Conservation (phyloP, 139 green algal genomes). For the Pseudopediastrum boryanum region DNA sequence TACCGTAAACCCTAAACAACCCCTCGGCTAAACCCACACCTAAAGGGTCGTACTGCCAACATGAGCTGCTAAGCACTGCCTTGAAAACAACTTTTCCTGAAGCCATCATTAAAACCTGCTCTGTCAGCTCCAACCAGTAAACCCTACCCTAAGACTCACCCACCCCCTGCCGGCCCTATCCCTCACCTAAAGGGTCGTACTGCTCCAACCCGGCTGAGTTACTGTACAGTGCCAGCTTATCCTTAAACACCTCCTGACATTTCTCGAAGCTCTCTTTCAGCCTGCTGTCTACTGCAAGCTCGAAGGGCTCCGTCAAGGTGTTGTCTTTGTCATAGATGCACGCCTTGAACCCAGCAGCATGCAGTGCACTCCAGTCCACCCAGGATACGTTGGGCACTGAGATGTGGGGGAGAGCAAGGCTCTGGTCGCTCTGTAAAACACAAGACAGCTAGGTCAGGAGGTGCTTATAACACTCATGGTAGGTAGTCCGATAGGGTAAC, state of each 20-base stretch:
- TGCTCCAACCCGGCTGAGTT: conserved; percentile 93
- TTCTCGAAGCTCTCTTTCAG: conserved; percentile 48
- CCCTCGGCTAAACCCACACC: background rate
- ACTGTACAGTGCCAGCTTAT: conserved; percentile 79
- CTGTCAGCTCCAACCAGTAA: no score
- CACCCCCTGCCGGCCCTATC: no score
- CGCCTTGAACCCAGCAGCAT: conserved; percentile 76
- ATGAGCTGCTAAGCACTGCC: background rate
- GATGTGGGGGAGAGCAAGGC: conserved; percentile 77
- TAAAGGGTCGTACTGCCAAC: background rate
- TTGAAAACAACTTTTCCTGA: no score
- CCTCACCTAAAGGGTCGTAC: conserved; percentile 86
- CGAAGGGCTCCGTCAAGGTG: conserved; percentile 89
- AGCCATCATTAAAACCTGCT: no score
- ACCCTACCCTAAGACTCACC: no score
- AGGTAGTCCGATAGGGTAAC: no score
- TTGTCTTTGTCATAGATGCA: conserved; percentile 97
- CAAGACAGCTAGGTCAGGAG: background rate
- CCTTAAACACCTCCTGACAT: conserved; percentile 69
- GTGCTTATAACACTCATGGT: background rate
- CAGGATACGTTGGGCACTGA: conserved; percentile 64
- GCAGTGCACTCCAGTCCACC: conserved; percentile 77
- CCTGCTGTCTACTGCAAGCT: conserved; percentile 40
- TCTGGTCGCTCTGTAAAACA: conserved; percentile 56
- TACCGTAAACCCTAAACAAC: background rate